Conservation (phyloP, 2,329 filamentous ascomycete species). For the Alternaria tenuissima region DNA sequence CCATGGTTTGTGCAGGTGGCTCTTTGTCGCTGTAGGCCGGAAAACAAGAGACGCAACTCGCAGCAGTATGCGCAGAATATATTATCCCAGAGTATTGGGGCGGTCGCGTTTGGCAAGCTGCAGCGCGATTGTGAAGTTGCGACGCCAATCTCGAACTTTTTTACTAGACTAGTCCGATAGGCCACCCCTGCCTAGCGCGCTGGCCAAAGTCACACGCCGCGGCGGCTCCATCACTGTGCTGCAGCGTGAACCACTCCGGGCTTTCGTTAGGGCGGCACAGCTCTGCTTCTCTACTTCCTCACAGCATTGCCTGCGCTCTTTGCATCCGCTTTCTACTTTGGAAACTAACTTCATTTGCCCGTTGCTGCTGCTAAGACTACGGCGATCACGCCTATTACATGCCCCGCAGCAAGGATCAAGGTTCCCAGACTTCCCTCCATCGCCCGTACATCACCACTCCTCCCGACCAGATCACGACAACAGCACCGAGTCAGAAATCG, state of each 20-base stretch:
- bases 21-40: background rate
- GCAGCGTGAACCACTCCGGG: constrained; percentile 32
- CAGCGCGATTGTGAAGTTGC: constrained; percentile 12
- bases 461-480: constrained; percentile 32
- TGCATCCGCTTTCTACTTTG: constrained; percentile 28
- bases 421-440: constrained; percentile 44
- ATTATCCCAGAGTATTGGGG: background rate
- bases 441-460: constrained; percentile 40
- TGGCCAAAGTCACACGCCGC: constrained; percentile 27
- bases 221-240: constrained; percentile 30
- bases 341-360: constrained; percentile 32
- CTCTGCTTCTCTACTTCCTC: constrained; percentile 26
- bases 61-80: background rate
- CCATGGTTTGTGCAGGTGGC: constrained; percentile 29
- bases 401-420: constrained; percentile 49
- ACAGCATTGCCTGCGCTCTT: constrained; percentile 26
- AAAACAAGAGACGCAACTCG: constrained; percentile 9
- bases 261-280: constrained; percentile 42
- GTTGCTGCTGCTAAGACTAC: constrained; percentile 34
- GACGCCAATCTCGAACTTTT: constrained; percentile 20
- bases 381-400: constrained; percentile 40
- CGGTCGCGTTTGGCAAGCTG: constrained; percentile 8
- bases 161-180: constrained; percentile 22
- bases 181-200: constrained; percentile 24
- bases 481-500: constrained; percentile 47